phyloP scores from a whole-genome alignment of 75 land plant species.

The Adiantum capillusveneris region DNA sequence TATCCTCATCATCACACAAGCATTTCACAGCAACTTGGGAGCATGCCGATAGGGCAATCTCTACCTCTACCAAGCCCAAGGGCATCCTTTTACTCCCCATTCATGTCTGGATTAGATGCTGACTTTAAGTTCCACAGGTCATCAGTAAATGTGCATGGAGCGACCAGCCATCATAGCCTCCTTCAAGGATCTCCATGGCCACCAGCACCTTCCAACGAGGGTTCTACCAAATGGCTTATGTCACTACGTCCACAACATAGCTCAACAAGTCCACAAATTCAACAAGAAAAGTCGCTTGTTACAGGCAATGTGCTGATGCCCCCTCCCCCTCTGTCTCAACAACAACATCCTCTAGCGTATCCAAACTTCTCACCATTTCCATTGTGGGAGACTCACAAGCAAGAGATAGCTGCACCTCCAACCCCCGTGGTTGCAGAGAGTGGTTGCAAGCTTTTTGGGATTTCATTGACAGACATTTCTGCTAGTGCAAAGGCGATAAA shows the following conservation, averaged over 20 bases:
- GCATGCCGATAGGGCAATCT: constrained; percentile 18
- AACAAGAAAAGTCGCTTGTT: constrained; percentile 4
- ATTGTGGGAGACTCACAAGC: neutral
- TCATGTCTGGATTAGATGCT: constrained; percentile 25
- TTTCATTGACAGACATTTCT: constrained; percentile 29
- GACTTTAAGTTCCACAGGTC: constrained; percentile 15
- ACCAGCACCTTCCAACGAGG: constrained; percentile 9
- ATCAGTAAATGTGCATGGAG: constrained; percentile 15
- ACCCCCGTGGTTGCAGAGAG: constrained; percentile 21
- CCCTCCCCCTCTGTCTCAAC: neutral
- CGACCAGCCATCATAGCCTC: constrained; percentile 16
- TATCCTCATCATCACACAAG: constrained; percentile 23
- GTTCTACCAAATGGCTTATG: constrained; percentile 26
- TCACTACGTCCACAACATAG: constrained; percentile 15
- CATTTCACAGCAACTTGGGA: constrained; percentile 30
- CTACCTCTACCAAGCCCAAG: constrained; percentile 25
- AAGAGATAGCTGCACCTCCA: constrained; percentile 10
- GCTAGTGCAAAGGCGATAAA: constrained; percentile 11
- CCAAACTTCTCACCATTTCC: neutral
- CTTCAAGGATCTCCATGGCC: constrained; percentile 23
- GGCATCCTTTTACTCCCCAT: constrained; percentile 24
- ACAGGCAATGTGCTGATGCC: neutral
- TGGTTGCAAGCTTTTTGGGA: constrained; percentile 61
- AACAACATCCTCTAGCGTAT: neutral
- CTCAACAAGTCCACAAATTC: neutral